phyloP scores from a whole-genome alignment of 2,329 filamentous ascomycete genomes.

The Aspergillus quadrilineatus region DNA sequence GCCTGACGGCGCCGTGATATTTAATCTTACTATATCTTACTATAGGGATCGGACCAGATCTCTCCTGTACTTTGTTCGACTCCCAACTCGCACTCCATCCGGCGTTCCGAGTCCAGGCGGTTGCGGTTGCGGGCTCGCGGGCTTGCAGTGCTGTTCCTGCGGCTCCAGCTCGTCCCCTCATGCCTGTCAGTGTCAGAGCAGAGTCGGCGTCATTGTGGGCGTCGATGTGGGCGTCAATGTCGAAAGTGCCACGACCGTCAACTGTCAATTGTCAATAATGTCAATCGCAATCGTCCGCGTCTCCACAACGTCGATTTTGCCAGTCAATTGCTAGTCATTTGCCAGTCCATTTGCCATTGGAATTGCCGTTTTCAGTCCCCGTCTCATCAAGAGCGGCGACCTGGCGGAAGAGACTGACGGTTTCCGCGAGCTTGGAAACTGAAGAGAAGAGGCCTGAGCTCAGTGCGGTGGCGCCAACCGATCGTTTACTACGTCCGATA shows the following conservation, averaged over 20 bases:
- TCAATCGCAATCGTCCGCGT: not conserved
- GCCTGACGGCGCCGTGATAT: conserved; percentile 2
- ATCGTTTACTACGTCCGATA: not conserved
- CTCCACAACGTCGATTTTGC: not conserved
- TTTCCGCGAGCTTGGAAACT: not conserved
- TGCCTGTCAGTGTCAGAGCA: conserved; percentile 3
- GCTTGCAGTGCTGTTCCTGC: conserved; percentile 7
- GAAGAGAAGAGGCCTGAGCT: not conserved
- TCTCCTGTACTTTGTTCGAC: not conserved
- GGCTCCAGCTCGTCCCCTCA: not conserved
- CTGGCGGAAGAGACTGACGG: not conserved
- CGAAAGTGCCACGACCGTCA: not conserved
- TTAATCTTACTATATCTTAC: not conserved
- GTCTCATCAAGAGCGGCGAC: not conserved
- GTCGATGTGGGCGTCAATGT: not conserved
- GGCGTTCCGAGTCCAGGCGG: not conserved
- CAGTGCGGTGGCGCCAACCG: not conserved
- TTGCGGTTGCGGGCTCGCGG: not conserved
- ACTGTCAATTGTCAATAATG: not conserved
- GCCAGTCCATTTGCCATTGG: too few relatives aligned
- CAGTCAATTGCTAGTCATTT: not conserved
- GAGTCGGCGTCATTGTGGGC: too few relatives aligned
- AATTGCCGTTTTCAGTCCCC: not conserved
- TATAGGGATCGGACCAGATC: conserved; percentile 4
- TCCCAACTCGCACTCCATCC: not conserved